Base-by-base conservation (phyloP, 495 filamentous ascomycete species). In the Xanthoparmelia taractica region DNA sequence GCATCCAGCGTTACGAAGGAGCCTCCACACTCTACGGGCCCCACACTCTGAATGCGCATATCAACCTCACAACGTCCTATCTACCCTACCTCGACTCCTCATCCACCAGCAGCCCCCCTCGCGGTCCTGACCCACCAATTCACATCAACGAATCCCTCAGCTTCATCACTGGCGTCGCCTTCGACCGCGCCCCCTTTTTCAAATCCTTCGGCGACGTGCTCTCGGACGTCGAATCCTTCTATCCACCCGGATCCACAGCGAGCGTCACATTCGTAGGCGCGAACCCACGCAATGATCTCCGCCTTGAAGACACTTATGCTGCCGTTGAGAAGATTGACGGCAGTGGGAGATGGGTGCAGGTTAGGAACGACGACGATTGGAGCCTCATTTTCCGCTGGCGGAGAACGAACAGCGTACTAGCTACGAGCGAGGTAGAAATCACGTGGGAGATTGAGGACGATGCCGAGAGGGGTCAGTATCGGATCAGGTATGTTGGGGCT, bases 1-100 rank as follows among this genome's bases (percentile, higher is more conserved):
- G 73, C 20, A 82, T 92, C 60, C 94, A 98, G 74, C 85, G 94
- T 57, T 97, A 97, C 74, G 94, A 98, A 76, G 94, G 94, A 57
- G 94, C 91, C 20, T 95, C 90, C 33, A 98, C 94, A 6, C 84
- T 97, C 34, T 96, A 96, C 74, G 94, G 94, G 0, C 90, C 90
- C n/a, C 86, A 92, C 69, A 96, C 91, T 0, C 80, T 97, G 8
- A 86, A 91, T 43, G 93, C 91, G 2, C 93, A 96, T 75, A 87
- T 98, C 74, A 91, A 95, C 71, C 75, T 92, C 40, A 94, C 90
- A 8, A 79, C 88, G 40, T 82, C 82, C 11, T 84, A 86, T 67
- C 78, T 96, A 7, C 84, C 84, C 3, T 89, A 88, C 69, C 82
- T 98, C 8, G 63, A 75, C 8, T 17, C 58, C 11, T 73, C 81